These are phyloP conservation scores for Filobasidium wieringae DNA, from an alignment of 768 basidiomycete genomes.

Conservation along the genomic window DNA sequence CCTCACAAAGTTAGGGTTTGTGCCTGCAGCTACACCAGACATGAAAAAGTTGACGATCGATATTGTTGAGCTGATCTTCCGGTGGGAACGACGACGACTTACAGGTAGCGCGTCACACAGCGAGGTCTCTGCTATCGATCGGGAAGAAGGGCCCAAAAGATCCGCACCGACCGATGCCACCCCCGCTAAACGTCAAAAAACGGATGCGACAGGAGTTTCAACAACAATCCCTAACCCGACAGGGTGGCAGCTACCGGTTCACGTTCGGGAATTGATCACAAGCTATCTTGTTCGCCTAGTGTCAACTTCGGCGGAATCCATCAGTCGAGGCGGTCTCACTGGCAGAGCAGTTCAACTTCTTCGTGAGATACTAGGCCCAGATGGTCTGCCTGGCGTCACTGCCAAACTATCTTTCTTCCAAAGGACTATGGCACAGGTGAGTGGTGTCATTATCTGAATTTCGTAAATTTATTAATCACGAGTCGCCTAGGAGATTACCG, in stretches of 20 bases:
- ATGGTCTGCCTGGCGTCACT: slow-evolving; percentile 81
- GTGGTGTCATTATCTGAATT: slow-evolving; percentile 15
- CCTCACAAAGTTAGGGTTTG: slow-evolving; percentile 74
- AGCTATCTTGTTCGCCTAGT: slow-evolving; percentile 90
- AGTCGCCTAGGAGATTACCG: slow-evolving; percentile 55
- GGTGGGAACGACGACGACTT: slow-evolving; percentile 59
- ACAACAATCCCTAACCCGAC: slow-evolving; percentile 26
- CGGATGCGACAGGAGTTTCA: slow-evolving; percentile 39
- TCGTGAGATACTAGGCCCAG: slow-evolving; percentile 64
- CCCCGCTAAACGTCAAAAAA: slow-evolving; percentile 18
- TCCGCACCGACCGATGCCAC: not conserved
- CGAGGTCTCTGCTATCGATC: slow-evolving; percentile 47
- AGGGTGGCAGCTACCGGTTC: slow-evolving; percentile 63
- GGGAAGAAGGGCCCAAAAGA: slow-evolving; percentile 16
- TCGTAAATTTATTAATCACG: not conserved
- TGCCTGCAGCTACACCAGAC: slow-evolving; percentile 55
- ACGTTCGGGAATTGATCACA: slow-evolving; percentile 78
- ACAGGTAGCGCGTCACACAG: slow-evolving; percentile 18
- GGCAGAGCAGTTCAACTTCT: slow-evolving; percentile 44
- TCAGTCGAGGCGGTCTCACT: slow-evolving; percentile 38
- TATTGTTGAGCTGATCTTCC: slow-evolving; percentile 77
- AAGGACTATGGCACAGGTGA: slow-evolving; percentile 66
- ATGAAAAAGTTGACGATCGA: slow-evolving; percentile 80
- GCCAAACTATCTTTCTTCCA: slow-evolving; percentile 85
- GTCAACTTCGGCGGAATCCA: slow-evolving; percentile 46